Base-by-base conservation (phyloP, 176 grass and related monocot genomes). In the Metroxylon sagu region DNA sequence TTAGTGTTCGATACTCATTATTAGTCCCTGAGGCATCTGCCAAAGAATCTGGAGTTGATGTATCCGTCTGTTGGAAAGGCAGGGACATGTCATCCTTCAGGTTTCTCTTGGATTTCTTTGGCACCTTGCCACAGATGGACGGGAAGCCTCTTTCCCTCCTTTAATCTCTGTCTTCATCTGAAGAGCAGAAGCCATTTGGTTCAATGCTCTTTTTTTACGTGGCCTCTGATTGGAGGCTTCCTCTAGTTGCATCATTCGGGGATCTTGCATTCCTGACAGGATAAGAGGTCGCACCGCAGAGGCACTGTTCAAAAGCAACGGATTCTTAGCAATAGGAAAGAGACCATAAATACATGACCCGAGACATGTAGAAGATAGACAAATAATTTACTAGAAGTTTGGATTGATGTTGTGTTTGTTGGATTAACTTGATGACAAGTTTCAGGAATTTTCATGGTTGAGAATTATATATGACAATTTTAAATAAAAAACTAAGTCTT, bases 1-100 rank as follows among this genome's bases (percentile, higher is more conserved):
- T 63, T 14, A 98, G 50, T 1, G 69, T 76, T 18, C 93, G 74
- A 25, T 92, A 92, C 26, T 98, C 87, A 53, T 92, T 81, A 0
- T 67, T 66, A 1, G 84, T 73, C 53, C 84, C 76, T 27, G 72
- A 77, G 54, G 28, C 25, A 64, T 90, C 92, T 0, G 71, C 48
- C 25, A 83, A 67, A 18, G 78, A 84, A 65, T 79, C 71, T 15
- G 80, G 74, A 48, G 73, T 73, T 57, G 48, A 73, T 50, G 71
- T 70, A 64, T 81, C 74, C 4, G 63, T 61, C 48, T 84, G 78
- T 16, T 66, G 60, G 1, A 48, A 65, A 6, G 55, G 30, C 53
- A 17, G 29, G 26, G 56, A 54, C 17, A 54, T 49, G 14, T 79
- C 81, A 68, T 15, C 69, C 69, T 75, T 82, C 35, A 60, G 53